Evolutionary conservation across 768 basidiomycete species (phyloP), one percentile per base, ranked within the genome.

Genomic region (Harrya chromipes): DNA sequence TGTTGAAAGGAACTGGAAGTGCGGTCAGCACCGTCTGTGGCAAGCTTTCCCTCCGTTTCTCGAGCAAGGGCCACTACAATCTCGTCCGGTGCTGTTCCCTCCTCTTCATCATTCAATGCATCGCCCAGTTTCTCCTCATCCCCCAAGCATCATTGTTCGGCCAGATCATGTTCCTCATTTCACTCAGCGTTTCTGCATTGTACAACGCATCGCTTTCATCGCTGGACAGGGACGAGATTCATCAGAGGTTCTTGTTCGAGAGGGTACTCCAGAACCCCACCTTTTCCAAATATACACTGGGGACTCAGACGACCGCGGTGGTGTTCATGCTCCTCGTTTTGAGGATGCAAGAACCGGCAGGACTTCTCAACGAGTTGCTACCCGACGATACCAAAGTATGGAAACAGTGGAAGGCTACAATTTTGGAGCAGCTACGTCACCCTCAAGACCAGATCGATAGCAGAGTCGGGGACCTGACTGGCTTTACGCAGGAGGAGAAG

Each of bases 191-290:
- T 3, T 69, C 68, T 4, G 61, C 61, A 39, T n/a, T 60, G 0
- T 65, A 68, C 54, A 68, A 60, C 23, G 17, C 40, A 0, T 54
- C 43, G 36, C 35, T 66, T 6, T 58, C 62, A 7, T 62, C 58
- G 5, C 49, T 75, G 67, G 73, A 75, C 33, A 64, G 49, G 6
- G 59, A 56, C 9, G 54, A 45, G 19, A 46, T 62, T 4, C 57
- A 62, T 3, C 40, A 36, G 24, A 36, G 51, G 13, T 5, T 58
- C 27, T 37, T 62, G 20, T 20, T 62, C 16, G 24, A 46, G 16
- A 40, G 17, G 4, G 49, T 57, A 1, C 47, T 62, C 7, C 40
- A 44, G 17, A 53, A 33, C 4, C 61, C 61, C 8, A 39, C 26
- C 0, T 20, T 64, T 47, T 46, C 46, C 37, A 54, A 45, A 26